A percentile compares a stretch with the other conserved stretches of the same genome.
phyloP scores from a whole-genome alignment of 345 rosid species.

The Triadica sebifera region DNA sequence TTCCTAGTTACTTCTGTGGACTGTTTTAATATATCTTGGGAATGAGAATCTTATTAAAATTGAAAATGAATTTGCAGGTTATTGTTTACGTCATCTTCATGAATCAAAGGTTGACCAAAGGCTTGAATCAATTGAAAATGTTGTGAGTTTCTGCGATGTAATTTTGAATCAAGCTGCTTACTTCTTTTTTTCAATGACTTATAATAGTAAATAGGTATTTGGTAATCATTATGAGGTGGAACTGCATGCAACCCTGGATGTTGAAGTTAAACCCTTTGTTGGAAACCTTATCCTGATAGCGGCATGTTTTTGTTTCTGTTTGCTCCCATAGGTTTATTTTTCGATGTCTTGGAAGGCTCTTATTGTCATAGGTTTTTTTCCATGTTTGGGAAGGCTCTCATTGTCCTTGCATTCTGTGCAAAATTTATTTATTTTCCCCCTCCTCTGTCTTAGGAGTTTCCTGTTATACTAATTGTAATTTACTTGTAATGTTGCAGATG shows the following conservation, averaged over 20 bases:
- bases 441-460: slow-evolving; percentile 6
- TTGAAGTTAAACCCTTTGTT: too few relatives aligned
- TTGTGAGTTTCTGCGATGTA: slow-evolving; percentile 23
- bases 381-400: background rate
- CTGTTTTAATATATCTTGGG: background rate
- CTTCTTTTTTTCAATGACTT: background rate
- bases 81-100: slow-evolving; percentile 28
- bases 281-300: background rate
- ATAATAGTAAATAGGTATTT: background rate
- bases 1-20: background rate
- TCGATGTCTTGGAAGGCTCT: background rate
- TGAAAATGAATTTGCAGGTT: slow-evolving; percentile 22
- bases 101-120: slow-evolving; percentile 31
- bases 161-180: background rate
- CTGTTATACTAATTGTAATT: slow-evolving; percentile 6
- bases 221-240: background rate
- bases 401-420: background rate
- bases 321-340: background rate
- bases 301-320: background rate
- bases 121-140: slow-evolving; percentile 35
- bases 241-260: too few relatives aligned
- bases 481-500: slow-evolving; percentile 48
- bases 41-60: background rate
- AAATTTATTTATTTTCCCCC: background rate
- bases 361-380: background rate